Conservation (phyloP, 2,329 filamentous ascomycete genomes). For the Leptodontidium sp. region DNA sequence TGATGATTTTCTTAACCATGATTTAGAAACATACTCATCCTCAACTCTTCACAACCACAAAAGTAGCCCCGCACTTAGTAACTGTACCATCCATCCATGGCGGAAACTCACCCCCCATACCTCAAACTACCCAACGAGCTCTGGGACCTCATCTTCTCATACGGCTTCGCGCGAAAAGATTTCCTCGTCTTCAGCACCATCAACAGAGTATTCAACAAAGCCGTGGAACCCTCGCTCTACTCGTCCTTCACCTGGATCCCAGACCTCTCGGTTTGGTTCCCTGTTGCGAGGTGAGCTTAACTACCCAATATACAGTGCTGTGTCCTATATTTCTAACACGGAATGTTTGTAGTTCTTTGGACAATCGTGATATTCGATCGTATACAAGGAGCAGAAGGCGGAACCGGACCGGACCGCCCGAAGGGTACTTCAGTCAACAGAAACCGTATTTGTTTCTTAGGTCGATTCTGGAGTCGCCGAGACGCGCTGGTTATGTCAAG, state of each 20-base stretch:
- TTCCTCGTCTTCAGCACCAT: not conserved
- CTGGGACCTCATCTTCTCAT: conserved; percentile 17
- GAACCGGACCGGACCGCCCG: not conserved
- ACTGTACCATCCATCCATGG: not conserved
- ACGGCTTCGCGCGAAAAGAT: not conserved
- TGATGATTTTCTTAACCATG: no score
- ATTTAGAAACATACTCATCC: not conserved
- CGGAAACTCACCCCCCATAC: not conserved
- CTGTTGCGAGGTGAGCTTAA: not conserved
- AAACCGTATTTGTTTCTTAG: conserved; percentile 25
- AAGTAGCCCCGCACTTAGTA: not conserved
- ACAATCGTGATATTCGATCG: not conserved
- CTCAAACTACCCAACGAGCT: conserved; percentile 12
- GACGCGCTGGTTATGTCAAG: conserved; percentile 18
- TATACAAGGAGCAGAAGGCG: not conserved
- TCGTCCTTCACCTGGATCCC: conserved; percentile 28
- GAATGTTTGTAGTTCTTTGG: not conserved
- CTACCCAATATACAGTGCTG: not conserved
- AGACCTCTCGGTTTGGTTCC: not conserved
- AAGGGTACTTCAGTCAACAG: conserved; percentile 8
- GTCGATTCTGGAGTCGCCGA: conserved; percentile 22
- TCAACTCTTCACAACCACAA: not conserved
- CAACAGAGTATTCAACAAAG: conserved; percentile 6
- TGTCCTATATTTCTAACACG: not conserved
- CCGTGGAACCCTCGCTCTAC: conserved; percentile 24